Percentiles rank a stretch among this genome's conserved stretches.
Evolutionary conservation across 257 asterid species (phyloP).

Genomic region (Ocimum tenuiflorum): DNA sequence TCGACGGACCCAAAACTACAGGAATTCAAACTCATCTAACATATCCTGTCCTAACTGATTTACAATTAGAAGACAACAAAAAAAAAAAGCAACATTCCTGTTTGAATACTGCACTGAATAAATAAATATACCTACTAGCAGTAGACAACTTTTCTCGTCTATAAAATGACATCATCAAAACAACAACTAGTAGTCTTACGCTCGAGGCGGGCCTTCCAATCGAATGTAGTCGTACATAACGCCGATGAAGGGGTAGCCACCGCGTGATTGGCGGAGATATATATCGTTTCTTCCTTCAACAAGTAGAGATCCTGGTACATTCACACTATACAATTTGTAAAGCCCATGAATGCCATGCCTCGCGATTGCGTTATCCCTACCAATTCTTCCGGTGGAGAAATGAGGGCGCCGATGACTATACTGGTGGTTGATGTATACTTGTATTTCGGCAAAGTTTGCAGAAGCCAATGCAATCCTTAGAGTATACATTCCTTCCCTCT

Average conservation of each 20-base stretch:
- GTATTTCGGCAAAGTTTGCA: conserved; percentile 42
- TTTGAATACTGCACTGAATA: too few species aligned
- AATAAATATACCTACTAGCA: too few species aligned
- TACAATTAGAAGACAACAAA: too few species aligned
- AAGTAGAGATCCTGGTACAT: conserved; percentile 34
- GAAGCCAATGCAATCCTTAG: conserved; percentile 71
- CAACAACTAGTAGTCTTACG: neutral
- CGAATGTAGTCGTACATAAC: conserved; percentile 68
- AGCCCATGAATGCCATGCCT: conserved; percentile 85
- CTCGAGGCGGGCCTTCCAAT: conserved; percentile 44
- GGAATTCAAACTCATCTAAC: too few species aligned
- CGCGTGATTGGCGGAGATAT: conserved; percentile 42
- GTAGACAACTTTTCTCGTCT: too few species aligned
- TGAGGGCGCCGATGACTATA: conserved; percentile 7
- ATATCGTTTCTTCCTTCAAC: conserved; percentile 37
- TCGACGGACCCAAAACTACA: too few species aligned
- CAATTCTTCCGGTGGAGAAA: conserved; percentile 42
- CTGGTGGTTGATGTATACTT: conserved; percentile 46
- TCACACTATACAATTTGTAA: conserved; percentile 31
- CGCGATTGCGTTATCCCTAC: conserved; percentile 66
- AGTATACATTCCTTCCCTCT: conserved; percentile 28
- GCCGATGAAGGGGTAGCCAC: conserved; percentile 37
- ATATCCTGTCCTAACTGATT: too few species aligned
- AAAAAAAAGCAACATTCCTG: too few species aligned
- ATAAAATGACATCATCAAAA: too few species aligned